A percentile compares a stretch with the other conserved stretches of the same genome.
Evolutionary conservation across 306 rosid genomes (phyloP).

Genomic region (Lathyrus oleraceus): DNA sequence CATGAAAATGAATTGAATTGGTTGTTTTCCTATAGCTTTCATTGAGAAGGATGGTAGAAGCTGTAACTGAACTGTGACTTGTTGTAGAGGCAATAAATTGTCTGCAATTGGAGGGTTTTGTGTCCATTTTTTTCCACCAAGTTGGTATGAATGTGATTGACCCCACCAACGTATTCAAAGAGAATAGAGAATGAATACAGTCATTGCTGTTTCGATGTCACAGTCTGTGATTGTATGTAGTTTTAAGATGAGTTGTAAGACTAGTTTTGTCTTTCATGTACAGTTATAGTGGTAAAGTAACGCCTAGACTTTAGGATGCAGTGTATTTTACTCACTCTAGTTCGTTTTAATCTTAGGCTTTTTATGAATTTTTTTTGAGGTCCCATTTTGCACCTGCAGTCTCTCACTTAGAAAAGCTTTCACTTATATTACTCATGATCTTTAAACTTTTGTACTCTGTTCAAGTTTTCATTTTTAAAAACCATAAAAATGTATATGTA

Average conservation of each 20-base stretch:
- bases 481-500: not conserved
- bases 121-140: not conserved
- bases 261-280: slow-evolving; percentile 3
- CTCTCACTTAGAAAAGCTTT: not conserved
- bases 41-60: slow-evolving; percentile 17
- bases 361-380: not conserved
- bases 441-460: not conserved
- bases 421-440: not conserved
- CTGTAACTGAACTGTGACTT: slow-evolving; percentile 26
- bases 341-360: not conserved
- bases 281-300: not conserved
- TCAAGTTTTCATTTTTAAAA: not conserved
- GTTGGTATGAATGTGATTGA: slow-evolving; percentile 22
- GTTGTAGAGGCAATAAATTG: slow-evolving; percentile 29
- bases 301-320: not conserved
- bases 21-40: slow-evolving; percentile 30
- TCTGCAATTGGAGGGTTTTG: slow-evolving; percentile 24
- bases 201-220: slow-evolving; percentile 15
- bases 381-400: not conserved
- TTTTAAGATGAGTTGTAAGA: slow-evolving; percentile 11
- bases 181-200: not conserved
- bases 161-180: slow-evolving; percentile 16
- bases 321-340: not conserved
- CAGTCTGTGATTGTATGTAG: slow-evolving; percentile 2
- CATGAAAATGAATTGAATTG: slow-evolving; percentile 40